Evolutionary conservation across 345 rosid genomes (phyloP).

Genomic region (Gossypium longicalyx): DNA sequence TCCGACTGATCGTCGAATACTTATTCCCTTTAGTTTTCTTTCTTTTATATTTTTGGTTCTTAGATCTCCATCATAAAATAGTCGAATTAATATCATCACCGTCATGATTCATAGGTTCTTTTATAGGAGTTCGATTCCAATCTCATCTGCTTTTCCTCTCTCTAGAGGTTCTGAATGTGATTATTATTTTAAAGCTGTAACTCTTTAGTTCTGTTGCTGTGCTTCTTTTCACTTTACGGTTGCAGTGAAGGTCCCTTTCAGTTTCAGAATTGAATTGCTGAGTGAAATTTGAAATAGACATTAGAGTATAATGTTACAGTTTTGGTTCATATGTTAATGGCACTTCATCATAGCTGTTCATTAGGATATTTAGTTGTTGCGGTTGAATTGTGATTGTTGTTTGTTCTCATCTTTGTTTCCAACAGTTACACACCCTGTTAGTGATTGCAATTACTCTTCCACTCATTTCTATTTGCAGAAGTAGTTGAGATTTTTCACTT

Average conservation of each 20-base stretch:
- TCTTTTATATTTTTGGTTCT: neutral
- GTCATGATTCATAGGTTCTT: neutral
- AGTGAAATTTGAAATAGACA: neutral
- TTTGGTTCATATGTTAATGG: neutral
- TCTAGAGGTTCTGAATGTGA: neutral
- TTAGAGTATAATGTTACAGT: neutral
- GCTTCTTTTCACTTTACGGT: neutral
- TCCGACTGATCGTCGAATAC: conserved; percentile 24
- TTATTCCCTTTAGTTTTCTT: neutral
- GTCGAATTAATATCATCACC: neutral
- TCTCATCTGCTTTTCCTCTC: neutral
- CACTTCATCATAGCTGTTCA: neutral
- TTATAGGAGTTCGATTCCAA: neutral
- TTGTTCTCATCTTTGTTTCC: neutral
- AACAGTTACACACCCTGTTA: neutral
- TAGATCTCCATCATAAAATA: neutral
- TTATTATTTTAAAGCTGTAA: neutral
- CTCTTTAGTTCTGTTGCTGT: neutral
- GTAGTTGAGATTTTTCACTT: neutral
- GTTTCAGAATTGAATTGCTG: neutral
- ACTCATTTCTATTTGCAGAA: neutral
- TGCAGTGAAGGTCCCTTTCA: no score
- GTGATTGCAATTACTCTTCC: neutral
- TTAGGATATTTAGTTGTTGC: neutral
- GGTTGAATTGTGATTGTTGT: neutral